phyloP scores from a whole-genome alignment of 1,139 yeast genomes.

The Saccharomycopsis phalli region DNA sequence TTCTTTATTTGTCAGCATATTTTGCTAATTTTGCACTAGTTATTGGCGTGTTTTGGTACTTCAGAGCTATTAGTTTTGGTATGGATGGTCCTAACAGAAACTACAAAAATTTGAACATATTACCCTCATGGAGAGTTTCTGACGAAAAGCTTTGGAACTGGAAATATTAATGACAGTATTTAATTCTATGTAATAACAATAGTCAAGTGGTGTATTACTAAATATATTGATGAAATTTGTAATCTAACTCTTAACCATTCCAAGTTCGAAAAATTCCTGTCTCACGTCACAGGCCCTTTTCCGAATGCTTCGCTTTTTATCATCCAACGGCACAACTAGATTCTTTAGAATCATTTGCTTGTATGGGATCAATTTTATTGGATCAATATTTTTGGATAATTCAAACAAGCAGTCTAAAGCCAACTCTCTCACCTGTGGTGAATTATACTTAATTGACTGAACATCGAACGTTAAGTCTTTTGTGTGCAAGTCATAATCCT shows the following conservation, averaged over 20 bases:
- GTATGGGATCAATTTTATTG: conserved; percentile 41
- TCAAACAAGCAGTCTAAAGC: conserved; percentile 49
- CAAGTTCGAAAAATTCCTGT: conserved; percentile 57
- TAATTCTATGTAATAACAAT: not conserved
- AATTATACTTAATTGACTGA: conserved; percentile 22
- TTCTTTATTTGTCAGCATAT: conserved; percentile 29
- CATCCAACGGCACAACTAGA: conserved; percentile 54
- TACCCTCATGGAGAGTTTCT: conserved; percentile 61
- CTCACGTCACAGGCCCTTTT: conserved; percentile 70
- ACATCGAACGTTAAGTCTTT: conserved; percentile 5
- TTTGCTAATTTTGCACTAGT: conserved; percentile 46
- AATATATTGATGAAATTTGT: not conserved
- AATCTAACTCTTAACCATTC: not conserved
- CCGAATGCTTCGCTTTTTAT: conserved; percentile 65
- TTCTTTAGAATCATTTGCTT: conserved; percentile 41
- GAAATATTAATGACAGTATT: conserved; percentile 10
- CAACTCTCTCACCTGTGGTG: conserved; percentile 43
- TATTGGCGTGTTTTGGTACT: conserved; percentile 60
- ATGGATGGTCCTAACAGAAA: conserved; percentile 73
- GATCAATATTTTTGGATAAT: conserved; percentile 35
- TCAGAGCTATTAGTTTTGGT: conserved; percentile 79
- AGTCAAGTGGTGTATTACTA: not conserved
- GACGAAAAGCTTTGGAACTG: conserved; percentile 21
- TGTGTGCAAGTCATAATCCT: conserved; percentile 14
- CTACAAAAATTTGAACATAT: conserved; percentile 66